Evolutionary conservation across 805 yeast genomes (phyloP).

Genomic region (Zygosaccharomyces siamensis): DNA sequence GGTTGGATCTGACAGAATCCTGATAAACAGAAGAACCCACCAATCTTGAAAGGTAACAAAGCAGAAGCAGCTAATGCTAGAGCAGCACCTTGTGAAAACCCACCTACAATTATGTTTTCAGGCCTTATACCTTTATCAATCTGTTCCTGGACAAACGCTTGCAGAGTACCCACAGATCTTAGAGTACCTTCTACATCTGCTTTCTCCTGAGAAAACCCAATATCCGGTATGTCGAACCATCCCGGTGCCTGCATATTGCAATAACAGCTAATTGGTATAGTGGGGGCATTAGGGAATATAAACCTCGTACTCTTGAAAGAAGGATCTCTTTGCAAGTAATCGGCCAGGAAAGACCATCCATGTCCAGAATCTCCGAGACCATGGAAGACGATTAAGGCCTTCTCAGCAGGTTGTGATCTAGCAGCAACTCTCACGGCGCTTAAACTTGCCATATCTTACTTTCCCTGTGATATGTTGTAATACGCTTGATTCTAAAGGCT

Average conservation of each 20-base stretch:
- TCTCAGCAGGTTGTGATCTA: constrained; percentile 41
- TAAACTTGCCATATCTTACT: constrained; percentile 11
- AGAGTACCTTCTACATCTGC: constrained; percentile 53
- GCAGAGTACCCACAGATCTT: constrained; percentile 44
- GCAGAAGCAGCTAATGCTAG: constrained; percentile 59
- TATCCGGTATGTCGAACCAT: constrained; percentile 76
- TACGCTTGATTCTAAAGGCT: not conserved
- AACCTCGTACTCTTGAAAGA: constrained; percentile 57
- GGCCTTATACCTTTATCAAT: constrained; percentile 50
- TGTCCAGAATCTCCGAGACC: constrained; percentile 89
- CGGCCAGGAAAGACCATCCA: constrained; percentile 85
- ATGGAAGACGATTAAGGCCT: constrained; percentile 73
- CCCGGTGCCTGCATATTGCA: constrained; percentile 67
- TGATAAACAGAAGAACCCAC: constrained; percentile 71
- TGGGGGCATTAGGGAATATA: constrained; percentile 90
- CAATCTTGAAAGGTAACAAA: constrained; percentile 55
- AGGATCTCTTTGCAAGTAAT: constrained; percentile 44
- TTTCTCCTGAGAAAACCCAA: constrained; percentile 42
- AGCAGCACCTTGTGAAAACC: constrained; percentile 94
- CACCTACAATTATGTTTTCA: constrained; percentile 79
- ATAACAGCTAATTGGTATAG: constrained; percentile 59
- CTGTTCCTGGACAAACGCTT: constrained; percentile 47
- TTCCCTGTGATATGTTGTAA: not conserved
- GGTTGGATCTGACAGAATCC: constrained; percentile 52
- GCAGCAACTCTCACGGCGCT: constrained; percentile 35